Evolutionary conservation across 2,329 filamentous ascomycete genomes (phyloP), one percentile per base, ranked within the genome.

Genomic region (Exophiala mesophila): DNA sequence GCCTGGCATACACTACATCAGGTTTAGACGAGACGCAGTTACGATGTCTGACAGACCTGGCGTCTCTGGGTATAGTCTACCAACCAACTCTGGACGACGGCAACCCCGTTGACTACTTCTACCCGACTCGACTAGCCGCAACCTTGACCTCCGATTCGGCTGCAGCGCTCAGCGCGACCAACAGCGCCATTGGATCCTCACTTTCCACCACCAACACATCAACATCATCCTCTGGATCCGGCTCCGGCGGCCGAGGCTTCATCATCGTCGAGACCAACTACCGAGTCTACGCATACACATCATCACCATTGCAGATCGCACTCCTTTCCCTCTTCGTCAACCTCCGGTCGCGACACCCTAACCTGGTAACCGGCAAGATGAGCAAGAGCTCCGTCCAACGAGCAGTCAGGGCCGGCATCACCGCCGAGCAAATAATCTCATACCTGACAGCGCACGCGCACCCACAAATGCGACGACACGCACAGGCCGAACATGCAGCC

Each of bases 261-360:
- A 88, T 98, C 60, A 89, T 98, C 57, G 79, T 98, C 54, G 92
- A 98, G 70, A 98, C 92, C 6, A 98, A 98, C 68, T 97, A 96
- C 69, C 85, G 92, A 18, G 70, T 98, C 55, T 98, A 98, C 69
- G 92, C 92, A 21, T 98, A 98, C 69, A 97, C 94, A 5, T 83
- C 85, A 23, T 95, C 88, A 0, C 87, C 89, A 0, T 78, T 98
- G 1, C 90, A 96, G 64, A 98, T 97, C 52, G 88, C 88, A 40
- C 88, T 98, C 47, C 81, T 98, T 33, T 82, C 83, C 28, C 83
- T 98, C 51, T 98, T 98, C 69, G 79, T 83, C 37, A 83, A 84
- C 46, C 81, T 98, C 41, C 83, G 83, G 56, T 88, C 89, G 64
- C 88, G 92, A 50, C 97, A 94, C 68, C 85, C 87, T 1, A 94